Percentiles rank a stretch among this genome's conserved stretches.
phyloP scores from a whole-genome alignment of 192 early-diverging fungal genomes.

The Phlyctochytrium arcticum region DNA sequence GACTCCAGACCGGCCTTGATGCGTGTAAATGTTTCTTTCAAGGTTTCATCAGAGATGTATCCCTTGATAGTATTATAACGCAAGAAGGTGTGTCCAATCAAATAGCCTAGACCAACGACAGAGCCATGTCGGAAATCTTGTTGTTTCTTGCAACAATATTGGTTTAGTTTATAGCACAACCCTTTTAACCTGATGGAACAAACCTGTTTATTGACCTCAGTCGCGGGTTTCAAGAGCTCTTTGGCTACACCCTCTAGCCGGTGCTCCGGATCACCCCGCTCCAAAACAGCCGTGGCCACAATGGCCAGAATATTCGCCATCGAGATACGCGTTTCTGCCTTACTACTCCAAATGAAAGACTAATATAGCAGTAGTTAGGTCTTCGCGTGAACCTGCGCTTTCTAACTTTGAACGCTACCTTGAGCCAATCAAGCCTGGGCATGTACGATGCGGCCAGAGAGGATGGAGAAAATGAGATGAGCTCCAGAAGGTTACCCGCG shows the following conservation, averaged over 20 bases:
- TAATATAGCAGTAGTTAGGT: slow-evolving; percentile 38
- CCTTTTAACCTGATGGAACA: background rate
- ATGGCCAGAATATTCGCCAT: slow-evolving; percentile 72
- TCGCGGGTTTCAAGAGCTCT: no score
- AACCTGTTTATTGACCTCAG: no score
- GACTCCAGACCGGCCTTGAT: slow-evolving; percentile 41
- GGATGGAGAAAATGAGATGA: slow-evolving; percentile 65
- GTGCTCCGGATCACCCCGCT: slow-evolving; percentile 21
- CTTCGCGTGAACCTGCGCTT: no score
- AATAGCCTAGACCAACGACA: slow-evolving; percentile 63
- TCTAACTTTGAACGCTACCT: slow-evolving; percentile 4
- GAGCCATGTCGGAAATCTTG: slow-evolving; percentile 61
- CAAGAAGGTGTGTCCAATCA: slow-evolving; percentile 62
- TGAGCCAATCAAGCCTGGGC: slow-evolving; percentile 43
- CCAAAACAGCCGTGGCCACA: slow-evolving; percentile 54
- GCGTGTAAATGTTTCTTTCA: no score
- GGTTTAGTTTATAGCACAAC: no score
- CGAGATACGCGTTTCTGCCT: slow-evolving; percentile 57
- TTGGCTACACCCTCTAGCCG: no score
- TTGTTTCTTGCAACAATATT: no score
- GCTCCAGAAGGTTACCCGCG: slow-evolving; percentile 61
- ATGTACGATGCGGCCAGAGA: slow-evolving; percentile 49
- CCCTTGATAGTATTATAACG: no score
- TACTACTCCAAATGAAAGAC: slow-evolving; percentile 51
- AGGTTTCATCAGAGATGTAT: no score